A percentile compares a stretch with the other conserved stretches of the same genome.
phyloP scores from a whole-genome alignment of 495 filamentous ascomycete genomes.

The Cairneyella variabilis region DNA sequence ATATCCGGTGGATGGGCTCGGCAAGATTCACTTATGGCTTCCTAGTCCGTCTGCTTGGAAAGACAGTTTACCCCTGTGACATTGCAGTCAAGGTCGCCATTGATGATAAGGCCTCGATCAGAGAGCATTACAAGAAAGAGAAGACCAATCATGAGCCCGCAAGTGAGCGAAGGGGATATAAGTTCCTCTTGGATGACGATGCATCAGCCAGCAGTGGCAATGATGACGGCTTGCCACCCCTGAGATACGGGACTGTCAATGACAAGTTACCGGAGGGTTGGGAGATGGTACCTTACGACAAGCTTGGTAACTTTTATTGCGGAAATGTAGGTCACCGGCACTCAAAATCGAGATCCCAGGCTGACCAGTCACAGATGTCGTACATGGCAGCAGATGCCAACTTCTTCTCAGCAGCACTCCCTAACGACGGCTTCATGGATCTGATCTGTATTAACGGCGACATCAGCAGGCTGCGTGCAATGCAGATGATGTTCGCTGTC shows the following conservation, averaged over 20 bases:
- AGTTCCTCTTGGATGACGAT: slow-evolving; percentile 25
- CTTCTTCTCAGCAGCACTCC: slow-evolving; percentile 84
- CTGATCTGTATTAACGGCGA: slow-evolving; percentile 76
- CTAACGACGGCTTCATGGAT: slow-evolving; percentile 83
- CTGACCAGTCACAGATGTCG: slow-evolving; percentile 56
- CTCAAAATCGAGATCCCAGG: background rate
- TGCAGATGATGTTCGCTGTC: slow-evolving; percentile 65
- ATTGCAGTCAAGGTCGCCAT: slow-evolving; percentile 78
- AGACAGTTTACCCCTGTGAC: slow-evolving; percentile 82
- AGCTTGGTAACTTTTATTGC: slow-evolving; percentile 87
- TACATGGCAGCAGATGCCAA: slow-evolving; percentile 83
- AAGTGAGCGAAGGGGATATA: slow-evolving; percentile 23
- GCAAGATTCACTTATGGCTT: slow-evolving; percentile 83
- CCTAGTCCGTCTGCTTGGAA: slow-evolving; percentile 63
- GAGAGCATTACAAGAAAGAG: slow-evolving; percentile 63
- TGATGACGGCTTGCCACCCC: slow-evolving; percentile 58
- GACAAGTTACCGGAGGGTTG: slow-evolving; percentile 74
- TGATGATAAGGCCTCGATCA: slow-evolving; percentile 71
- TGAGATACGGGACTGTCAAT: slow-evolving; percentile 74
- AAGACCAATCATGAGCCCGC: slow-evolving; percentile 30
- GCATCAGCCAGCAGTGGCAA: slow-evolving; percentile 24
- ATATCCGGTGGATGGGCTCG: slow-evolving; percentile 88
- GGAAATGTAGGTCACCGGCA: slow-evolving; percentile 59
- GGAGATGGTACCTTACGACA: slow-evolving; percentile 66
- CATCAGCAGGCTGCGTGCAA: slow-evolving; percentile 55